Evolutionary conservation across 2,329 filamentous ascomycete genomes (phyloP).

Genomic region (Fusarium piperis): DNA sequence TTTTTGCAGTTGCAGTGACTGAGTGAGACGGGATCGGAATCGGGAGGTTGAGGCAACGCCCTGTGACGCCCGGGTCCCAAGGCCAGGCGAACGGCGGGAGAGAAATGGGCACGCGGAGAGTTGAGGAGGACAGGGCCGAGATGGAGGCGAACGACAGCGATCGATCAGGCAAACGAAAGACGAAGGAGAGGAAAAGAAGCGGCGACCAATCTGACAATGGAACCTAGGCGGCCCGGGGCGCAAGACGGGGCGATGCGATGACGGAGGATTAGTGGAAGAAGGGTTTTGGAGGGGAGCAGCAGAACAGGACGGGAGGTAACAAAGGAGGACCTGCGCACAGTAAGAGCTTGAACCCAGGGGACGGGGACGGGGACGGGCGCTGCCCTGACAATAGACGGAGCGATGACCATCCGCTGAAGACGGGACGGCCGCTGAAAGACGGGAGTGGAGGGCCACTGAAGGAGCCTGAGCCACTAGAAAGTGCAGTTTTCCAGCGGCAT

Average conservation of each 20-base stretch:
- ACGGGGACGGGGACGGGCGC: neutral
- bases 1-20: conserved; percentile 6
- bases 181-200: conserved; percentile 1
- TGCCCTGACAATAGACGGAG: neutral
- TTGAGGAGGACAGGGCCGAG: neutral
- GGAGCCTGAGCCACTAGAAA: conserved; percentile 21
- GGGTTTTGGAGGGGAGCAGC: conserved; percentile 31
- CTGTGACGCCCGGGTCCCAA: conserved; percentile 29
- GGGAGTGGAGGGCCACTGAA: conserved; percentile 3
- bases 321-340: neutral
- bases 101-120: conserved; percentile 3
- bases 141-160: neutral
- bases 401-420: neutral
- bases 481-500: conserved; percentile 4
- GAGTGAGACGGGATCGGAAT: conserved; percentile 23
- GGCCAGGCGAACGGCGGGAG: conserved; percentile 14
- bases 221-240: conserved; percentile 24
- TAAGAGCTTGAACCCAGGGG: neutral
- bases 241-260: conserved; percentile 37
- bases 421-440: neutral
- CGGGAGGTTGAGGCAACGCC: conserved; percentile 24
- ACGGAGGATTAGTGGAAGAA: conserved; percentile 25
- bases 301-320: conserved; percentile 28
- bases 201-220: conserved; percentile 11
- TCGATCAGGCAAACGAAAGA: conserved; percentile 7